phyloP scores from a whole-genome alignment of 1,139 yeast species.

The Debaryomyces robertsiae region DNA sequence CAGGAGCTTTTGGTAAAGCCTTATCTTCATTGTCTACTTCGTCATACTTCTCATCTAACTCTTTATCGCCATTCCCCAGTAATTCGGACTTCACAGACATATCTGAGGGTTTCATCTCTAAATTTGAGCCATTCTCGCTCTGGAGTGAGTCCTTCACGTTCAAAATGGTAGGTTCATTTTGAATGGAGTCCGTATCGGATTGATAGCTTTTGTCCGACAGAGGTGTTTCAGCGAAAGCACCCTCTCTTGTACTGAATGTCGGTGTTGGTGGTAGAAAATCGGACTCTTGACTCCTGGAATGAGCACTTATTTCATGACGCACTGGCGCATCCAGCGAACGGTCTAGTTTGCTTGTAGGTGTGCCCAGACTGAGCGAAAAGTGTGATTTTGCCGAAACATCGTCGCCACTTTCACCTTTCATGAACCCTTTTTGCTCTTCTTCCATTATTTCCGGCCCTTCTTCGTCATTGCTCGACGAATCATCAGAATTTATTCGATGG shows the following conservation, averaged over 20 bases:
- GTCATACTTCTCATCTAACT: neutral
- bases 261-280: constrained; percentile 38
- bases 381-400: neutral
- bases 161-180: constrained; percentile 35
- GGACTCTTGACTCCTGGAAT: constrained; percentile 1
- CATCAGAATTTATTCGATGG: constrained; percentile 16
- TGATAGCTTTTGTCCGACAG: constrained; percentile 35
- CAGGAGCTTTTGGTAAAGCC: constrained; percentile 12
- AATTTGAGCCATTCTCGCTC: neutral
- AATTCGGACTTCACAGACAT: neutral
- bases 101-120: neutral
- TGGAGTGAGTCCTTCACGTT: constrained; percentile 19
- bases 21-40: neutral
- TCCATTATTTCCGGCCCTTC: constrained; percentile 8
- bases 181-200: constrained; percentile 43
- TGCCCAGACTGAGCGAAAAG: neutral
- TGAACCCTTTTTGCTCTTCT: neutral
- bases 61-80: neutral
- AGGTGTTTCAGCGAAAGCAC: constrained; percentile 31
- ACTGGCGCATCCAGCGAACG: constrained; percentile 1
- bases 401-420: neutral
- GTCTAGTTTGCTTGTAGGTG: neutral
- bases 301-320: neutral
- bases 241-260: constrained; percentile 18
- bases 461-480: constrained; percentile 20